phyloP scores from a whole-genome alignment of 2,329 filamentous ascomycete species.

The Hypomyces perniciosus region DNA sequence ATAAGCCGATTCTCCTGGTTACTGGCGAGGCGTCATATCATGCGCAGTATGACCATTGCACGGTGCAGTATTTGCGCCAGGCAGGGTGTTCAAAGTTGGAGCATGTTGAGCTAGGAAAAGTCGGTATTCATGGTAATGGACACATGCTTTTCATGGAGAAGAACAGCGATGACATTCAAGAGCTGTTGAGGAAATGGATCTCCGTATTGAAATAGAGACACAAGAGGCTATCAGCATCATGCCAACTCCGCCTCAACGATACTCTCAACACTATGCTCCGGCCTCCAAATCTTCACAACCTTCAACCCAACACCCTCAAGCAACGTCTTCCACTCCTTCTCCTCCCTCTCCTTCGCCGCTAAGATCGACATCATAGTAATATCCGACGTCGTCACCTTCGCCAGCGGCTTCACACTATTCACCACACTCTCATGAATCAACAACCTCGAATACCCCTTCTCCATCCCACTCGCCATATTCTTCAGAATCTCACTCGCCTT shows the following conservation, averaged over 20 bases:
- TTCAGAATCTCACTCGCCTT: slow-evolving; percentile 29
- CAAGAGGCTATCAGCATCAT: background rate
- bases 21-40: slow-evolving; percentile 40
- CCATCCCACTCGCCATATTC: slow-evolving; percentile 18
- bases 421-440: slow-evolving; percentile 32
- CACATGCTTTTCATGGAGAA: slow-evolving; percentile 44
- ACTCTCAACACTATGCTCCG: slow-evolving; percentile 21
- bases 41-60: slow-evolving; percentile 38
- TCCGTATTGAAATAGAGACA: background rate
- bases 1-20: slow-evolving; percentile 13
- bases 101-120: slow-evolving; percentile 31
- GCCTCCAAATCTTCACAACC: slow-evolving; percentile 27
- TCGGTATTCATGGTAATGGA: slow-evolving; percentile 37
- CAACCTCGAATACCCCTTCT: slow-evolving; percentile 30
- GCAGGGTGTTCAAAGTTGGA: slow-evolving; percentile 31
- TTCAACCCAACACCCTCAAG: slow-evolving; percentile 20
- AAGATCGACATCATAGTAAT: slow-evolving; percentile 29
- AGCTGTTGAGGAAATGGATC: background rate
- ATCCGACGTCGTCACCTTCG: slow-evolving; percentile 28
- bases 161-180: slow-evolving; percentile 36
- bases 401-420: slow-evolving; percentile 22
- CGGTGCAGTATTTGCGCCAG: slow-evolving; percentile 34
- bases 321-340: slow-evolving; percentile 25
- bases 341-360: slow-evolving; percentile 26
- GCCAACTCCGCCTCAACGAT: slow-evolving; percentile 23